These are phyloP conservation scores for Saturnispora mendoncae DNA, from an alignment of 805 yeast genomes.

Conservation along the genomic window DNA sequence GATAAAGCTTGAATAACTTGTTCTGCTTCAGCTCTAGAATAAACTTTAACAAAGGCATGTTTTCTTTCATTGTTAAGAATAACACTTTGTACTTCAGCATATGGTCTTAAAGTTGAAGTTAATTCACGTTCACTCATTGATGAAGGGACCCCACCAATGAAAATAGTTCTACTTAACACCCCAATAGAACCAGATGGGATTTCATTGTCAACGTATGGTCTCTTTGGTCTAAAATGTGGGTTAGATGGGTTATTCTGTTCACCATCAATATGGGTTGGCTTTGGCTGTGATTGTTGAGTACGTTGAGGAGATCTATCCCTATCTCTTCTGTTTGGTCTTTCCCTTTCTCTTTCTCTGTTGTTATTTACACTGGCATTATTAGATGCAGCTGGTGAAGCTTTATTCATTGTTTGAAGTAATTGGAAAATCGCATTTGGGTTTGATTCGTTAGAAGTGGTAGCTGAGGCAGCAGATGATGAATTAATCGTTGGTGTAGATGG, in stretches of 20 bases:
- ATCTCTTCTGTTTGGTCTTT: conserved; percentile 32
- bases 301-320: conserved; percentile 47
- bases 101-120: conserved; percentile 64
- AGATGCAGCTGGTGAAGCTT: conserved; percentile 19
- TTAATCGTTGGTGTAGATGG: conserved; percentile 23
- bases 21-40: conserved; percentile 87
- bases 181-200: conserved; percentile 73
- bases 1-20: conserved; percentile 63
- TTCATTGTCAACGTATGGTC: conserved; percentile 58
- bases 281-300: conserved; percentile 11
- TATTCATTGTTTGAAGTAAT: conserved; percentile 44
- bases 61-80: conserved; percentile 81
- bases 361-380: conserved; percentile 15
- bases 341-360: conserved; percentile 19
- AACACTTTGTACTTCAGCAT: conserved; percentile 86
- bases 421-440: conserved; percentile 39
- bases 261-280: conserved; percentile 35
- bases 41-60: conserved; percentile 94
- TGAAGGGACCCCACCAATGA: conserved; percentile 88
- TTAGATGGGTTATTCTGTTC: conserved; percentile 64
- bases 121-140: conserved; percentile 71
- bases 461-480: conserved; percentile 16
- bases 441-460: conserved; percentile 15
- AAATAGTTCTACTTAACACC: conserved; percentile 82
- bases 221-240: conserved; percentile 69